Evolutionary conservation across 345 rosid species (phyloP).

Genomic region (Eucalyptus brandiana): DNA sequence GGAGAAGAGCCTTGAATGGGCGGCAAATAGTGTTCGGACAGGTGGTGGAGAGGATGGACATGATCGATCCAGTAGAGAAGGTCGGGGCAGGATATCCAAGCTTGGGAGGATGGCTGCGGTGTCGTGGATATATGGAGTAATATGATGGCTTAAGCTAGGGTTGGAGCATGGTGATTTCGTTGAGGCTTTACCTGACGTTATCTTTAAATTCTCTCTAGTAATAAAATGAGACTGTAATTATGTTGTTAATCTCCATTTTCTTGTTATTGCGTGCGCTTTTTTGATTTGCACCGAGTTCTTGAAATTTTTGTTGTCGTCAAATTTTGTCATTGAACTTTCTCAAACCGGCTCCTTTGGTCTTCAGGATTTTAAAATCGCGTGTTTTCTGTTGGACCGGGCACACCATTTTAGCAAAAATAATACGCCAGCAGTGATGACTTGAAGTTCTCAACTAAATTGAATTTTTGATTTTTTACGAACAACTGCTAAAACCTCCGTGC

Average conservation of each 20-base stretch:
- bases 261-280: neutral
- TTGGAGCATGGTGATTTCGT: too few relatives aligned
- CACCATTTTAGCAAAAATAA: neutral
- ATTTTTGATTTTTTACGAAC: neutral
- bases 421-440: neutral
- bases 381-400: neutral
- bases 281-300: neutral
- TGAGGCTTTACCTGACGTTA: neutral
- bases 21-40: slow-evolving; percentile 69
- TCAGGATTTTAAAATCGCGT: neutral
- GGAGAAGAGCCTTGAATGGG: slow-evolving; percentile 57
- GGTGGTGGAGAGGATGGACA: slow-evolving; percentile 56
- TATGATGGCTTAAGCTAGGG: neutral
- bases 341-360: neutral
- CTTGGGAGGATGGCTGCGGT: slow-evolving; percentile 44
- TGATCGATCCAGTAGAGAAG: slow-evolving; percentile 47
- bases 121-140: neutral
- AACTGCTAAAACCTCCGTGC: neutral
- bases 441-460: neutral
- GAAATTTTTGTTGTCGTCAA: neutral
- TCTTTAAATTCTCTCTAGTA: neutral
- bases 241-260: neutral
- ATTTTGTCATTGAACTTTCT: neutral
- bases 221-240: neutral
- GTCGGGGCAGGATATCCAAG: slow-evolving; percentile 64